Conservation (phyloP, 2,329 filamentous ascomycete genomes). For the Dryadomyces sulphureus region DNA sequence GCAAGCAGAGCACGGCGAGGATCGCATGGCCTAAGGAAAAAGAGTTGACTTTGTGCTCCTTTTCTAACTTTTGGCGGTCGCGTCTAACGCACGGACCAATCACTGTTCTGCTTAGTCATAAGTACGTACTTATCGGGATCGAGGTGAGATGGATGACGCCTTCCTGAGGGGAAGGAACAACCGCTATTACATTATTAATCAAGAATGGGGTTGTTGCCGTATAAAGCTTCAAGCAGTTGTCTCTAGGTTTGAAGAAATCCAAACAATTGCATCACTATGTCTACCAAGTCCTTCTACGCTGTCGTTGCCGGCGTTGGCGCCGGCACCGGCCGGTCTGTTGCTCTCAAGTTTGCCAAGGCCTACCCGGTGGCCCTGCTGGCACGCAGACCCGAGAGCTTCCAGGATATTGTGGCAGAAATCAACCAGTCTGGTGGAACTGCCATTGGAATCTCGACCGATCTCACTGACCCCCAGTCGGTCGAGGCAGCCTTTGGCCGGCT, state of each 20-base stretch:
- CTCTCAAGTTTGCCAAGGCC: conserved; percentile 42
- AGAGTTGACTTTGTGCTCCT: not conserved
- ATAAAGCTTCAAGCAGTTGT: too few species aligned
- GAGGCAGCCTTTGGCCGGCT: conserved; percentile 48
- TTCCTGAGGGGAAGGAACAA: too few species aligned
- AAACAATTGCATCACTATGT: conserved; percentile 9
- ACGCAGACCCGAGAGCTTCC: conserved; percentile 49
- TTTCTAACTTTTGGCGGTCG: not conserved
- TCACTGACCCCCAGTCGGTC: conserved; percentile 35
- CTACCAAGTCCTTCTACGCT: conserved; percentile 37
- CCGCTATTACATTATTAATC: too few species aligned
- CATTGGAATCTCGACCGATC: conserved; percentile 54
- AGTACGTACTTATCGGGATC: too few species aligned
- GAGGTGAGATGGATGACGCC: too few species aligned
- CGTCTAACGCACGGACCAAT: too few species aligned
- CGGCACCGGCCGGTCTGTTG: conserved; percentile 36
- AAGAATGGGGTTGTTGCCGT: too few species aligned
- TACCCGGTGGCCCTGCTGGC: conserved; percentile 68
- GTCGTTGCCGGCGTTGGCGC: conserved; percentile 59
- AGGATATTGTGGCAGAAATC: conserved; percentile 54
- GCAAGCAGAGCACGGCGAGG: not conserved
- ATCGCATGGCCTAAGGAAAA: not conserved
- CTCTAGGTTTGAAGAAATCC: not conserved
- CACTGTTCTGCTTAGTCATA: too few species aligned
- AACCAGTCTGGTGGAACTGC: conserved; percentile 51